These are phyloP conservation scores for Talaromyces islandicus DNA, from an alignment of 2,329 filamentous ascomycete genomes.

Conservation along the genomic window DNA sequence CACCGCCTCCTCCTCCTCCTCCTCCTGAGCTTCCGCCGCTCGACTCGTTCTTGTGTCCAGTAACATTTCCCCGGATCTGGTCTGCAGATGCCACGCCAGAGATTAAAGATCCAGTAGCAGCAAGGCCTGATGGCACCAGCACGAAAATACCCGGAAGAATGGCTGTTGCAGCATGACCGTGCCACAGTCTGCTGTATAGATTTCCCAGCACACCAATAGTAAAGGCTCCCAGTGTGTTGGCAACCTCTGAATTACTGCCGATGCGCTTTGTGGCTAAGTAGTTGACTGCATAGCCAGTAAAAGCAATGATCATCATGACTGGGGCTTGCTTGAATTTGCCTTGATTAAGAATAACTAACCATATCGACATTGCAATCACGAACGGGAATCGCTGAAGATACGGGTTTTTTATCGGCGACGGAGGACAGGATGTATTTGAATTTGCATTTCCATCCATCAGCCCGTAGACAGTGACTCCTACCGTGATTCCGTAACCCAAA, in stretches of 20 bases:
- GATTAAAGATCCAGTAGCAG: constrained; percentile 50
- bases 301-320: constrained; percentile 66
- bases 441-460: constrained; percentile 51
- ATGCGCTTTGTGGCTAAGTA: constrained; percentile 65
- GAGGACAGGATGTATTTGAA: constrained; percentile 39
- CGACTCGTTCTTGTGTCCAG: constrained; percentile 5
- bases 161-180: constrained; percentile 73
- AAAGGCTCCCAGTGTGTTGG: constrained; percentile 70
- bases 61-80: constrained; percentile 38
- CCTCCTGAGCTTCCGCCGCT: neutral
- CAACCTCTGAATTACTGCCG: constrained; percentile 64
- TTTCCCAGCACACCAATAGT: constrained; percentile 72
- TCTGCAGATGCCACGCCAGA: constrained; percentile 50
- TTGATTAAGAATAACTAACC: constrained; percentile 71
- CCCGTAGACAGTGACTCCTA: constrained; percentile 57
- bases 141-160: constrained; percentile 82
- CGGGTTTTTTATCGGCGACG: constrained; percentile 42
- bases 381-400: constrained; percentile 58
- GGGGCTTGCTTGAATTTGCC: constrained; percentile 72
- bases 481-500: constrained; percentile 64
- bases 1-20: neutral
- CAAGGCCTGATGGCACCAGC: constrained; percentile 54
- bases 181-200: constrained; percentile 63
- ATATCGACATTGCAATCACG: constrained; percentile 65
- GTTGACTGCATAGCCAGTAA: constrained; percentile 69